phyloP scores from a whole-genome alignment of 129 eudicot species.

The Helichrysum umbraculigerum region DNA sequence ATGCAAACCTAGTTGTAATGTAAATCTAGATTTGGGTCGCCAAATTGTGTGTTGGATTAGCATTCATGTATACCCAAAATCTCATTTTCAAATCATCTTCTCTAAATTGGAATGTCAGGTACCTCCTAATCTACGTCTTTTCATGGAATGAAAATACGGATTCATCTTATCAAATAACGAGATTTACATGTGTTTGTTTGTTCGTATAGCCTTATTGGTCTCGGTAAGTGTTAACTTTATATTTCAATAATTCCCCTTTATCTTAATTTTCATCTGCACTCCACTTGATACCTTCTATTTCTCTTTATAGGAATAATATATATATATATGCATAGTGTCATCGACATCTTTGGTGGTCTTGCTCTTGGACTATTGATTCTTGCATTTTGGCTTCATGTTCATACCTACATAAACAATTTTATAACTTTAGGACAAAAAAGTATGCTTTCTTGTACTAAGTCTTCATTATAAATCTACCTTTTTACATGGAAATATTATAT shows the following conservation, averaged over 20 bases:
- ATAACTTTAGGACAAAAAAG: slow-evolving; percentile 82
- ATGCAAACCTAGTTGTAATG: neutral
- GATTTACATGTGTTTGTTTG: slow-evolving; percentile 46
- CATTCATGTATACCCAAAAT: neutral
- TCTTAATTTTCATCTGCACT: too few relatives aligned
- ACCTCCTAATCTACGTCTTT: too few relatives aligned
- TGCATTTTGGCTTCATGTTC: slow-evolving; percentile 73
- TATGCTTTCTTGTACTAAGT: slow-evolving; percentile 33
- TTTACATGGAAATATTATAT: too few relatives aligned
- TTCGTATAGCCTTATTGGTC: too few relatives aligned
- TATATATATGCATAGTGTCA: slow-evolving; percentile 90
- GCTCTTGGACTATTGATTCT: slow-evolving; percentile 72
- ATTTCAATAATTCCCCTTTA: slow-evolving; percentile 66
- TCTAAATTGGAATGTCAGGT: too few relatives aligned
- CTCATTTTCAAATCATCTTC: neutral
- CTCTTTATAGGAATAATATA: slow-evolving; percentile 64
- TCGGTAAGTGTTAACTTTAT: too few relatives aligned
- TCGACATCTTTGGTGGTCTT: slow-evolving; percentile 87
- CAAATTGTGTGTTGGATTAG: neutral
- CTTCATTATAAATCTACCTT: too few relatives aligned
- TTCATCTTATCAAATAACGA: slow-evolving; percentile 34
- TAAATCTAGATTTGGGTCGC: neutral
- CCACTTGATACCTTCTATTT: neutral
- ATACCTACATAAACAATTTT: slow-evolving; percentile 68
- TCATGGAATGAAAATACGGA: slow-evolving; percentile 41